These are phyloP conservation scores for Epichloe aotearoae DNA, from an alignment of 2,329 filamentous ascomycete genomes.

Conservation along the genomic window DNA sequence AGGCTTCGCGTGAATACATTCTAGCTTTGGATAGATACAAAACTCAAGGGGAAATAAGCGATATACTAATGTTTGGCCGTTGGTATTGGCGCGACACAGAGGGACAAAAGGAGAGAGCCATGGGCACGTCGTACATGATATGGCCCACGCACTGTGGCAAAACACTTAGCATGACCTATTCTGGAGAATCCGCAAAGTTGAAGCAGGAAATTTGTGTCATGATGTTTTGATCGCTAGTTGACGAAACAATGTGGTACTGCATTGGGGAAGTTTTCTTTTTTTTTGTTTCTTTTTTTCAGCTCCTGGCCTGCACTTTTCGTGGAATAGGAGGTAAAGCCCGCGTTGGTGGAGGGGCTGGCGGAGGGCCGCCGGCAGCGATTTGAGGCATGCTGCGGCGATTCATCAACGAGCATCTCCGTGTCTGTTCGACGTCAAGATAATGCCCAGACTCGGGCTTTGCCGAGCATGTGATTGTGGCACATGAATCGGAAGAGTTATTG, in stretches of 20 bases:
- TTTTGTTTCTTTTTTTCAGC: neutral
- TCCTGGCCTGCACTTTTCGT: slow-evolving; percentile 11
- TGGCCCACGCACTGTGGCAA: neutral
- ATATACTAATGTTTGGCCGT: no score
- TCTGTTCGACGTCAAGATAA: slow-evolving; percentile 11
- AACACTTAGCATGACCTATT: neutral
- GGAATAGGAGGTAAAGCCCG: slow-evolving; percentile 42
- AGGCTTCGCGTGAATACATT: neutral
- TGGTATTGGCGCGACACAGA: neutral
- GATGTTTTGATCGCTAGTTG: no score
- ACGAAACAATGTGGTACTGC: no score
- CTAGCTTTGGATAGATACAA: neutral
- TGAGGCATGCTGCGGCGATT: slow-evolving; percentile 38
- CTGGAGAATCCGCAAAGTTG: no score
- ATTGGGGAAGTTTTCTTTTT: no score
- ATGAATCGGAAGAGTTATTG: slow-evolving; percentile 14
- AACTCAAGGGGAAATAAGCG: neutral
- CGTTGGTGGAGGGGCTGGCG: slow-evolving; percentile 40
- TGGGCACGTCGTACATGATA: neutral
- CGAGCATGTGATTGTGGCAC: slow-evolving; percentile 10
- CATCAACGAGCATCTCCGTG: slow-evolving; percentile 11
- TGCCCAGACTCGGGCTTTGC: neutral
- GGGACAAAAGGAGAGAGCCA: neutral
- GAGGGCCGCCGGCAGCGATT: slow-evolving; percentile 33
- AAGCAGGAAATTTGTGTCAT: no score